Evolutionary conservation across 1,284 basidiomycete species (phyloP), one percentile per base, ranked within the genome.

Genomic region (Lentinula novae-zelandiae): DNA sequence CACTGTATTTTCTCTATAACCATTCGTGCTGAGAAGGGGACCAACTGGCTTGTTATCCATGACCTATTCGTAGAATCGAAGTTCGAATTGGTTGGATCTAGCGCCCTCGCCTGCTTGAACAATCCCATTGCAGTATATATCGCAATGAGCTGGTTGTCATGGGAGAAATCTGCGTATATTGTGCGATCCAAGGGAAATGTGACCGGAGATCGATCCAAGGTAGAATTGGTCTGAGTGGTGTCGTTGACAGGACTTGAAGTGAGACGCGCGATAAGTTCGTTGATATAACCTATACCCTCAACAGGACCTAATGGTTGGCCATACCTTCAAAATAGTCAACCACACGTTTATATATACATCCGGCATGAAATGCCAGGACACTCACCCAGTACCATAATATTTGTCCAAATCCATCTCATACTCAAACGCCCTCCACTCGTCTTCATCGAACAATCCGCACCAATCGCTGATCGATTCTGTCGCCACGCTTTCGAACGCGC

Each of bases 231-330:
- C 67, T 89, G 88, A 0, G 92, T 94, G 58, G 77, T 68, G 72
- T 94, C 92, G 33, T 69, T 70, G 5, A 90, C 86, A 0, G 82
- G 79, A 13, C 73, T 70, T 12, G 79, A 77, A 0, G 85, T 89
- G 34, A 95, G 78, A n/a, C 93, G 83, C 0, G 92, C 89, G 17
- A 95, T 74, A 40, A 95, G 83, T 72, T 95, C 93, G 70, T 93
- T 93, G 67, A 92, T 76, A 69, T 89, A 95, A 3, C 92, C 92
- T 5, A 93, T 88, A 49, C 89, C 90, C 71, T 91, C 89, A 1
- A 91, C 84, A 2, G 77, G 84, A 0, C 90, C 91, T 2, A 90
- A 77, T 0, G 72, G 66, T 65, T 85, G 82, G 5, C 90, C 90
- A 64, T 90, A 85, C 20, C 87, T 89, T 33, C 8, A 12, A 12